Conservation (phyloP, 164 flowering plant species). For the Chimonanthus praecox region DNA sequence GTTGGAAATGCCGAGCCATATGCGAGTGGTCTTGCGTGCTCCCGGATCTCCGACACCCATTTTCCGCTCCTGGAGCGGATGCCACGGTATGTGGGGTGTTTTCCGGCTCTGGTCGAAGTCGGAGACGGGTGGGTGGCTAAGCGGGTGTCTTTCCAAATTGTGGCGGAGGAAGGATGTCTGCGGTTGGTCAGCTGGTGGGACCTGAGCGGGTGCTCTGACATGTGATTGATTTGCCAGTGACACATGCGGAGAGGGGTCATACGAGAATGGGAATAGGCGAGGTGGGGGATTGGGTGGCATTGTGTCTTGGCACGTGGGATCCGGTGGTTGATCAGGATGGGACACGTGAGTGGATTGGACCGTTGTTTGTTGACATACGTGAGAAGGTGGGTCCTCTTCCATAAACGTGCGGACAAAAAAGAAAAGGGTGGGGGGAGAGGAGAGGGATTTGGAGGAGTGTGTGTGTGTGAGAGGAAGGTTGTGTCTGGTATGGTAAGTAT, state of each 20-base stretch:
- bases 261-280: background rate
- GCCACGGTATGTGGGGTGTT: slow-evolving; percentile 48
- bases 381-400: background rate
- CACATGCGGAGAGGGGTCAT: background rate
- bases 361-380: slow-evolving; percentile 3
- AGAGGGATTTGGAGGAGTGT: background rate
- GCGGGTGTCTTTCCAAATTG: background rate
- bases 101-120: slow-evolving; percentile 6
- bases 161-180: too few species aligned
- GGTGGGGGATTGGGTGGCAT: background rate
- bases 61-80: slow-evolving; percentile 60
- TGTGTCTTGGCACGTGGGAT: background rate
- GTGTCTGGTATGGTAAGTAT: background rate
- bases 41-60: slow-evolving; percentile 84
- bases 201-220: background rate
- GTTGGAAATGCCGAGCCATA: slow-evolving; percentile 70
- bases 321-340: background rate
- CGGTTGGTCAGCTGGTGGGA: background rate
- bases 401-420: background rate
- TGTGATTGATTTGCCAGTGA: background rate
- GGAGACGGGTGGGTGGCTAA: background rate
- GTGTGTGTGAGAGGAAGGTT: background rate
- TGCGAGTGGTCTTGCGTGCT: slow-evolving; percentile 53
- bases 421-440: background rate
- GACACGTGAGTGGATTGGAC: background rate